Evolutionary conservation across 2,329 filamentous ascomycete species (phyloP), one percentile per base, ranked within the genome.

Genomic region (Thelonectria rubi): DNA sequence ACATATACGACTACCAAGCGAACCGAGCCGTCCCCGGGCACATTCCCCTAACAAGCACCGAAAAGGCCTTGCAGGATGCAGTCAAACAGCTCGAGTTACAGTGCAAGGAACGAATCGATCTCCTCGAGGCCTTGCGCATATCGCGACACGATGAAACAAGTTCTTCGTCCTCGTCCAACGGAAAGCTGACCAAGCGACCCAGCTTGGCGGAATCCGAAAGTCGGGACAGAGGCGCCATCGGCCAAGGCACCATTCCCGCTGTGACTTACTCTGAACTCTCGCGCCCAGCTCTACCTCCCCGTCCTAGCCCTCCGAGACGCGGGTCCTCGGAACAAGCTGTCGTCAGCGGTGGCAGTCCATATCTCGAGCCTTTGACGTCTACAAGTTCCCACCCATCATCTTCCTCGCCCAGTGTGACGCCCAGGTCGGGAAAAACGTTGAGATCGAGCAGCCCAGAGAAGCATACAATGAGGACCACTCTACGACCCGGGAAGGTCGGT

Each of bases 101-200:
- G 78, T 97, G 94, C 77, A 94, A 95, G 76, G 94, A 98, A 78
- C 87, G 94, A 50, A 92, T 97, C 52, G 93, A 97, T 74, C 82
- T 98, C 34, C 83, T 98, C 7, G 91, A 95, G 73, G 91, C 94
- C 7, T 80, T 98, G 59, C 87, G 89, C 63, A 82, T 91, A 65
- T 89, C 87, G n/a, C 80, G 86, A 58, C 76, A 82, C 62, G 84
- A 73, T 64, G 64, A 70, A 42, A 47, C 59, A 45, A 52, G 58
- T n/a, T 26, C 66, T 52, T 51, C 63, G 46, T 39, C 57, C 3
- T 67, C 70, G 9, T 67, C 70, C 10, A 60, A 59, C 15, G 64
- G 65, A 17, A 72, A 74, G 32, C 45, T 69, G 18, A 61, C 64
- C 21, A 69, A 73, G 55, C 62, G 62, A 3, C 66, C 66, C 20